Base-by-base conservation (phyloP, 2,329 filamentous ascomycete species). In the Stagonosporopsis tanaceti region DNA sequence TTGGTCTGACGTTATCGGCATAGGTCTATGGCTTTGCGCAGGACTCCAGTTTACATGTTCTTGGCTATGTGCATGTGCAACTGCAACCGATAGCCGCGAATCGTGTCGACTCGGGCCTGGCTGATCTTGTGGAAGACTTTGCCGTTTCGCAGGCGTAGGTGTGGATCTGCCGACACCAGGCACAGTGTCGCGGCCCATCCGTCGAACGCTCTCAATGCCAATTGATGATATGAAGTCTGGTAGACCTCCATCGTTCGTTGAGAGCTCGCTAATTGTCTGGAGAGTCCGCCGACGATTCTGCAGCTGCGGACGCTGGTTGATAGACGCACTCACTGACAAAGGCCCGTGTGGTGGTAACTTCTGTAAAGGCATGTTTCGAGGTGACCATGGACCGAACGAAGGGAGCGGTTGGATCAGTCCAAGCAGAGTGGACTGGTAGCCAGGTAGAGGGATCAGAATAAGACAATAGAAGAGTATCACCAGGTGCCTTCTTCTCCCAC, bases 251-350 rank as follows among this genome's bases (percentile, higher is more conserved):
- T 69, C 60, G 8, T 53, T 63, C 1, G 62, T 52, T 6, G 66
- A 59, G 12, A 73, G 60, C 30, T 73, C 69, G 37, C 65, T 69
- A 42, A 73, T 68, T 1, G 68, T 73, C 35, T 74, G 70, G 0
- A 73, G 59, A 3, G 67, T 72, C 50, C 64, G 53, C 35, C 71
- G 64, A 41, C 68, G 68, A 34, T 65, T 59, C 38, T 69, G 66
- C 7, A 61, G 2, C 25, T 56, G 57, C 11, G 50, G 54, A 11
- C 47, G 59, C 17, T 57, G 60, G 25, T 40, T 30, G 2, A 35
- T 2, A 8, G 45, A 52, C 24, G 50, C 44, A 35, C 55, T 39
- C 7, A 42, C 32, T 11, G 51, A 32, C 6, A 53, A 22, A 37
- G 47, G 59, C 24, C 58, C 61, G 17, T 57, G 50, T 14, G 59